phyloP scores from a whole-genome alignment of 164 flowering plant genomes.

The Litsea cubeba region DNA sequence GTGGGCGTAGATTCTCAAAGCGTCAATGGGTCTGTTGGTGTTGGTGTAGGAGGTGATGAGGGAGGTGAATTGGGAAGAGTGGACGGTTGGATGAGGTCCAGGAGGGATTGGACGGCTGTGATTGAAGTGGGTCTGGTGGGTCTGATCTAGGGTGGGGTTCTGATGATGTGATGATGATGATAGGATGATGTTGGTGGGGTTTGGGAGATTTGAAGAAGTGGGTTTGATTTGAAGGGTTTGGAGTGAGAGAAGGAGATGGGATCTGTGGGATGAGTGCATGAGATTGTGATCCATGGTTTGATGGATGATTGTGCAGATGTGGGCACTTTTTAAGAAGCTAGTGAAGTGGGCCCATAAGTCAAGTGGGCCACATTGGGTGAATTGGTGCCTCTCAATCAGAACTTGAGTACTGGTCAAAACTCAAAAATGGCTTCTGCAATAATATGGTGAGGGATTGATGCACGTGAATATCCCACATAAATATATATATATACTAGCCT shows the following conservation, averaged over 20 bases:
- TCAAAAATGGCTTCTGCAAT: too few relatives aligned
- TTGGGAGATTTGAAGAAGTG: not conserved
- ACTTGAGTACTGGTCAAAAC: too few relatives aligned
- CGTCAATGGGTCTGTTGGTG: conserved; percentile 29
- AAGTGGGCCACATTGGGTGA: too few relatives aligned
- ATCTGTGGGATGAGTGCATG: not conserved
- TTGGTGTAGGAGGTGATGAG: conserved; percentile 41
- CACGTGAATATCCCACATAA: too few relatives aligned
- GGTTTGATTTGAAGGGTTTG: not conserved
- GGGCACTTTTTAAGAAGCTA: too few relatives aligned
- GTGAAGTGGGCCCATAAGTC: too few relatives aligned
- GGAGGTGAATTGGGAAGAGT: conserved; percentile 32
- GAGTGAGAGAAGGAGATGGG: not conserved
- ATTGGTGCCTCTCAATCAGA: too few relatives aligned
- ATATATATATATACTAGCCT: too few relatives aligned
- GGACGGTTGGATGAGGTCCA: conserved; percentile 20
- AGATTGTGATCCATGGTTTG: not conserved
- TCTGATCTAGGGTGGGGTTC: conserved; percentile 34
- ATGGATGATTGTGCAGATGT: too few relatives aligned
- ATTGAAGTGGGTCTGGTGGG: conserved; percentile 37
- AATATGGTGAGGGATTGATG: too few relatives aligned
- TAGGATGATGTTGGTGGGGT: conserved; percentile 1
- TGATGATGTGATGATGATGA: not conserved
- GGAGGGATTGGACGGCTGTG: conserved; percentile 13
- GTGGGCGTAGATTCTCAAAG: conserved; percentile 34